Evolutionary conservation across 768 basidiomycete genomes (phyloP).

Genomic region (Russula compacta): DNA sequence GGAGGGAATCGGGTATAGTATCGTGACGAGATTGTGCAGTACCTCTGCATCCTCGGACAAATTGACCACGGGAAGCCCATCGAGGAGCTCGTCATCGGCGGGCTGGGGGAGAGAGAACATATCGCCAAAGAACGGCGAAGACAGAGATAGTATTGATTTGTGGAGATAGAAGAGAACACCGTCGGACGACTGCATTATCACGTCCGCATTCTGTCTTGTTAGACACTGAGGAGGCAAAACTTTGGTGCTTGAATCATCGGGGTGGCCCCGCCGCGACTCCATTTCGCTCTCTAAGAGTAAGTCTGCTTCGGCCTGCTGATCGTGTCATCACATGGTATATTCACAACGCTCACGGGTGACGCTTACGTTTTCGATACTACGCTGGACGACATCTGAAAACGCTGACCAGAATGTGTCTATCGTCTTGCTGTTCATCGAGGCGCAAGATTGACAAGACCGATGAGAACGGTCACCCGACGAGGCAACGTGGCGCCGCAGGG

Average conservation of each 20-base stretch:
- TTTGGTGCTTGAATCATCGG: not conserved
- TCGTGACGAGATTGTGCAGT: slow-evolving; percentile 4
- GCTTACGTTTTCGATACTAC: slow-evolving; percentile 1
- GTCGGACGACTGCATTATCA: slow-evolving; percentile 2
- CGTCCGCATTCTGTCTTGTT: not conserved
- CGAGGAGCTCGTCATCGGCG: not conserved
- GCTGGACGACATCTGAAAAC: not conserved
- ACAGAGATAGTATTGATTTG: slow-evolving; percentile 1
- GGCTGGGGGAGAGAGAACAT: slow-evolving; percentile 17
- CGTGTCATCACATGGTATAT: not conserved
- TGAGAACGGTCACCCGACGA: too few relatives aligned
- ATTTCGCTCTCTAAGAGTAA: not conserved
- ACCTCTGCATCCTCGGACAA: slow-evolving; percentile 1
- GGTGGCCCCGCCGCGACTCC: not conserved
- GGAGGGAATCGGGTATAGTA: slow-evolving; percentile 8
- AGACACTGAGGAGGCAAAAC: not conserved
- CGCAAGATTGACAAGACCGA: not conserved
- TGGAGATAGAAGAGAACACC: not conserved
- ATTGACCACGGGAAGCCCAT: not conserved
- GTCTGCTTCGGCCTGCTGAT: not conserved
- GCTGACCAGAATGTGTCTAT: not conserved
- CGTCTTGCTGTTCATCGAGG: not conserved
- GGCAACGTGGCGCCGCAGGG: not conserved
- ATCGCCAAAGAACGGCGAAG: slow-evolving; percentile 11
- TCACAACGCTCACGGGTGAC: not conserved